Base-by-base conservation (phyloP, 805 yeast species). In the Saccharomycopsis oosterbeekiorum region DNA sequence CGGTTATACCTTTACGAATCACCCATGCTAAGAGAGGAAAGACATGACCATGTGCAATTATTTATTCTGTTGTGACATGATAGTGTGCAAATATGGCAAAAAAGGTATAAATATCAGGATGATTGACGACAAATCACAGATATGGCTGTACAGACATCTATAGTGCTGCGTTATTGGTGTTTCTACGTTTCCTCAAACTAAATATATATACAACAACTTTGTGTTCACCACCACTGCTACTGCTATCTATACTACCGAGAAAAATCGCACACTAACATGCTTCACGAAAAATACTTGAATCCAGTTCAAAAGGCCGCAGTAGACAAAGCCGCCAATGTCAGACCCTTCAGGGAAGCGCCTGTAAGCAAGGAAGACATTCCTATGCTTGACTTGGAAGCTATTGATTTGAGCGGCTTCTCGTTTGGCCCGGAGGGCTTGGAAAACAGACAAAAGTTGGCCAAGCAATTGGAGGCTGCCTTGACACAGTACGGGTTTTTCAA, bases 401-500 rank as follows among this genome's bases (percentile, higher is more conserved):
- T 78, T 59, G 80, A 78, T 59, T 68, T 78, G 19, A 63, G 74
- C 0, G 64, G 69, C 37, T 78, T 65, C 62, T 61, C 67, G 21
- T 76, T 75, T 26, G 80, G 80, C 1, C 69, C 70, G 0, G 76
- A 73, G 50, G 71, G 72, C 14, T 67, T 69, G 15, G 67, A 63
- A 10, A 60, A 68, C 19, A 66, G 81, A 41, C 62, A 67, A 59
- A 60, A 54, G 12, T 68, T 78, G 47, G 82, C 81, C 1, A 62
- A 58, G 0, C 70, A 71, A 56, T 68, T 79, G 12, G 80, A 78
- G 61, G 66, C 67, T 34, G 74, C 81, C 0, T 65, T 79, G 29
- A 70, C 76, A 1, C 73, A 76, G 1, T 73, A 74, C 59, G 82
- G 82, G 1, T 79, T 79, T 65, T 76, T 78, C 68, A 74, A 75